Evolutionary conservation across 2,329 filamentous ascomycete genomes (phyloP), one percentile per base, ranked within the genome.

Genomic region (Diaporthe velutina): DNA sequence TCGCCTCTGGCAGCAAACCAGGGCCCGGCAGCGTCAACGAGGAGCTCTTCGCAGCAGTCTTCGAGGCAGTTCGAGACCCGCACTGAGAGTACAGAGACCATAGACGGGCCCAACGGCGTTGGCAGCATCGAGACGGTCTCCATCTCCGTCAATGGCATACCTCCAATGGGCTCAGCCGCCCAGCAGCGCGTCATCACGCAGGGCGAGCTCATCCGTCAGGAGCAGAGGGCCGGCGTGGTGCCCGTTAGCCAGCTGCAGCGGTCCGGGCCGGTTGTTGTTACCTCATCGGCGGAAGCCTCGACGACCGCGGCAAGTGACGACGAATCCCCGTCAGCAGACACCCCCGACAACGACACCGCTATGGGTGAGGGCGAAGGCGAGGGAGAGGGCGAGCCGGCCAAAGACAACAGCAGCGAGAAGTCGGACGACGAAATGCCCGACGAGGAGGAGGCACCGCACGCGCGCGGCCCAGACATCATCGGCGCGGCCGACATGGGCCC

Each of bases 401-500:
- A 40, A 52, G 79, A 61, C 78, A 78, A 15, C 76, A 79, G 48
- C 33, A 78, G 80, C 22, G 80, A 80, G 35, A 79, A 79, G 3
- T 82, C 84, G 22, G 80, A 82, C 66, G 77, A 83, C 76, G 81
- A 88, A 72, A 83, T 86, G 50, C 83, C 85, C 40, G 88, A 90
- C 22, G 88, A 90, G 9, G 88, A 90, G 10, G 93, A 94, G 75
- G 88, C 91, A 70, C 94, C 95, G 7, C 95, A 98, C 83, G 95
- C 94, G 0, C 90, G 95, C 54, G 96, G 96, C 0, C 97, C 97
- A 0, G 91, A 95, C 40, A 89, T 95, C 78, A 93, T 98, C 68
- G 96, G 96, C 6, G 91, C 95, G 75, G 92, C 94, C 78, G 97
- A 99, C 81, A 93, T 95, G 77, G 97, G 97, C 0, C 92, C 94